These are phyloP conservation scores for Collybiopsis confluens DNA, from an alignment of 768 basidiomycete genomes.

Conservation along the genomic window DNA sequence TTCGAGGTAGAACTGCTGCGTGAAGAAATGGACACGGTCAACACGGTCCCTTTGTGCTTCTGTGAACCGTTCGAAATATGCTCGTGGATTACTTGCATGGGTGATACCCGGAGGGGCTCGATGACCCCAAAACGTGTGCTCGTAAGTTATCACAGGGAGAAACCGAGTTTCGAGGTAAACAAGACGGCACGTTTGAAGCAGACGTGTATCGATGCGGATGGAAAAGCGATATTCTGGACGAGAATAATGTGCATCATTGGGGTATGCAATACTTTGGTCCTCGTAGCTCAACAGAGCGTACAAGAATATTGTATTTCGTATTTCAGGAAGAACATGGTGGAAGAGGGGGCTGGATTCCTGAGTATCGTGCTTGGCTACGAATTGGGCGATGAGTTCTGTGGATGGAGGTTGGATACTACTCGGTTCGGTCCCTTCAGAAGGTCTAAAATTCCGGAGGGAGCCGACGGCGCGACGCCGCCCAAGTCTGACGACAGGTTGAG, in stretches of 20 bases:
- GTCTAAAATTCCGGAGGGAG: too few species aligned
- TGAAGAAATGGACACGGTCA: constrained; percentile 15
- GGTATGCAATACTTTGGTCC: constrained; percentile 12
- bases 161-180: constrained; percentile 20
- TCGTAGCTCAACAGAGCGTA: constrained; percentile 16
- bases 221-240: constrained; percentile 16
- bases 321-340: constrained; percentile 13
- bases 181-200: constrained; percentile 18
- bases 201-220: constrained; percentile 11
- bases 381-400: constrained; percentile 1
- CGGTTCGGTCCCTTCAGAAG: too few species aligned
- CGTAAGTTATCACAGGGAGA: constrained; percentile 14
- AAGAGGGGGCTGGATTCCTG: constrained; percentile 17
- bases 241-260: constrained; percentile 14
- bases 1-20: constrained; percentile 19
- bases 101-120: constrained; percentile 2
- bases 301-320: constrained; percentile 19
- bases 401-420: background rate
- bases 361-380: background rate
- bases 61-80: constrained; percentile 14
- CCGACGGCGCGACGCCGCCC: too few species aligned
- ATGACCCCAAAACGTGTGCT: constrained; percentile 20
- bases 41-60: constrained; percentile 15
- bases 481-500: too few species aligned
- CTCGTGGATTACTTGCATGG: constrained; percentile 3